Base-by-base conservation (phyloP, 2,329 filamentous ascomycete genomes). In the Cordyceps sp. region DNA sequence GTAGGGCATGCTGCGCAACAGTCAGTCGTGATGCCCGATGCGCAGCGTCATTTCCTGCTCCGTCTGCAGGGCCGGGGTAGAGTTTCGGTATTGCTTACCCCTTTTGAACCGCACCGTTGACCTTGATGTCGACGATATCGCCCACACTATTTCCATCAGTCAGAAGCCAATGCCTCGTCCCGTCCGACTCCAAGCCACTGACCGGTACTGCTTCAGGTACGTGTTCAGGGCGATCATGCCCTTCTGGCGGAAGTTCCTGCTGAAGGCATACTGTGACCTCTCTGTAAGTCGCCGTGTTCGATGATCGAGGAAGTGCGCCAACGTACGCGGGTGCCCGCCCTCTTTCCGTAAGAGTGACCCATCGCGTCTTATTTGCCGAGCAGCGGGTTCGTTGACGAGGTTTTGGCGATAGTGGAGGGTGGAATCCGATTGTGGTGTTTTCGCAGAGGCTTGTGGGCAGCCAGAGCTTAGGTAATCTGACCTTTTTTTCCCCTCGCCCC, bases 121-220 rank as follows among this genome's bases (percentile, higher is more conserved):
- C 82, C 68, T 93, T 92, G 62, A 98, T 84, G 61, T 98, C 90
- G 57, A 98, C 90, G 52, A 96, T 94, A 58, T 98, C 90, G 62
- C 90, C 90, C 57, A 98, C 90, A 62, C 78, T 84, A 52, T n/a
- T n/a, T n/a, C n/a, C n/a, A n/a, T n/a, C n/a, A n/a, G n/a, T n/a
- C n/a, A n/a, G n/a, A n/a, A n/a, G n/a, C n/a, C n/a, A n/a, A n/a
- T n/a, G n/a, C n/a, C n/a, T n/a, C n/a, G n/a, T n/a, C n/a, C n/a
- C n/a, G n/a, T n/a, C n/a, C n/a, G n/a, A n/a, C n/a, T n/a, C 23
- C 19, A 31, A 19, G 12, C 32, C 37, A 51, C 53, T 42, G 39
- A 84, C 77, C 79, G 84, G 80, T 92, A 96, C 59, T 82, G 73
- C 62, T 77, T 78, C 55, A 98, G 70, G 74, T 96, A 98, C 58